Evolutionary conservation across 164 flowering plant genomes (phyloP).

Genomic region (Stephania yunnanensis): DNA sequence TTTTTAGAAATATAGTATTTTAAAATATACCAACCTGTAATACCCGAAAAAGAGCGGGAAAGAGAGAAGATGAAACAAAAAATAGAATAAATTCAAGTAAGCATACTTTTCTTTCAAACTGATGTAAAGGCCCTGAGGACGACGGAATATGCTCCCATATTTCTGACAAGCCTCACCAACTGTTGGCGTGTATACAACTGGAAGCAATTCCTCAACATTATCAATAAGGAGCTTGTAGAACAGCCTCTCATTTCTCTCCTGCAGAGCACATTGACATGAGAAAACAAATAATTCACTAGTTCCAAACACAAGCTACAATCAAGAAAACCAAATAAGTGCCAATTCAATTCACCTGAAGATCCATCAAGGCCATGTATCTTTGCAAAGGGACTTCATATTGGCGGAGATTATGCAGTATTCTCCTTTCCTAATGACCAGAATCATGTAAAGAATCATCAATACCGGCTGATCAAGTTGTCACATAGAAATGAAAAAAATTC

Average conservation of each 20-base stretch:
- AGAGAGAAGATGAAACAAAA: background rate
- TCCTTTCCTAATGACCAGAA: slow-evolving; percentile 53
- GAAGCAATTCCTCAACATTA: slow-evolving; percentile 80
- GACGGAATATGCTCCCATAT: slow-evolving; percentile 71
- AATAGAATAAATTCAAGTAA: slow-evolving; percentile 1
- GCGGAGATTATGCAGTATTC: slow-evolving; percentile 55
- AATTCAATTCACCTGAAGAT: slow-evolving; percentile 52
- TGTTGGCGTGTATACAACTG: slow-evolving; percentile 77
- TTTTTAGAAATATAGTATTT: background rate
- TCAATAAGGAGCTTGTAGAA: slow-evolving; percentile 83
- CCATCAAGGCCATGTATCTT: slow-evolving; percentile 72
- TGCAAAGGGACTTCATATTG: slow-evolving; percentile 77
- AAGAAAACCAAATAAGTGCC: background rate
- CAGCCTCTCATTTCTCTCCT: slow-evolving; percentile 73
- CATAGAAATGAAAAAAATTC: background rate
- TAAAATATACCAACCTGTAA: background rate
- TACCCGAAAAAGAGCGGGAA: background rate
- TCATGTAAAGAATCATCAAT: background rate
- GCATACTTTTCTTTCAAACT: slow-evolving; percentile 74
- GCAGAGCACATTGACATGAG: slow-evolving; percentile 1
- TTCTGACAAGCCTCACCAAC: slow-evolving; percentile 94
- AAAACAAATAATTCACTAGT: background rate
- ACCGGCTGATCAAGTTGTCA: background rate
- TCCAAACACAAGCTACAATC: background rate
- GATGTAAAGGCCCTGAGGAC: slow-evolving; percentile 81